Base-by-base conservation (phyloP, 2,329 filamentous ascomycete species). In the Trichoderma endophyticum region DNA sequence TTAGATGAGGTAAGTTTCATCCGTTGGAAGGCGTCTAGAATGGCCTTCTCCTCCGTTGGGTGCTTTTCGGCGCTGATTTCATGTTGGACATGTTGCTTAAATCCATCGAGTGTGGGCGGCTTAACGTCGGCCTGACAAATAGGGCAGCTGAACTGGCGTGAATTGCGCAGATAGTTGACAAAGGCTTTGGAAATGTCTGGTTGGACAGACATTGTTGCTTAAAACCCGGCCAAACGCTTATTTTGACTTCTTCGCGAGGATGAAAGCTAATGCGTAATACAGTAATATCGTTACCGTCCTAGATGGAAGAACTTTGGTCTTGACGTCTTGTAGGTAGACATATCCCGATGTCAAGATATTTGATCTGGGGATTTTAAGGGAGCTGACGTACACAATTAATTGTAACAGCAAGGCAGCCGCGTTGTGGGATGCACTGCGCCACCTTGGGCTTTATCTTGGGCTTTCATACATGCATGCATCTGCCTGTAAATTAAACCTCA, bases 41-140 rank as follows among this genome's bases (percentile, higher is more conserved):
- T 76, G 18, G 75, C 77, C 2, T 74, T 56, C 7, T 80, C 77
- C 3, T 73, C 75, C 5, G 72, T 71, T 18, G 73, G 57, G 28
- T 79, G 77, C 6, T 73, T 75, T 1, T 70, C 21, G 9, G 57
- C 24, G 21, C 77, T 71, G 1, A 21, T 21, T 21, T 21, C 21
- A 21, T 34, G 11, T 34, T 68, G 71, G 54, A 77, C 71, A 51
- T 81, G 80, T 2, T 71, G 66, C 24, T 73, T 75, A 71, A 80
- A 80, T 7, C 73, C 74, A 12, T 77, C 75, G 7, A 80, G 48
- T 21, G 21, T 21, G 21, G 21, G 21, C 21, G 21, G 21, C 21
- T 21, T 21, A 21, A 21, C 21, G 4, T 79, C 76, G 26, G 66
- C 57, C 3, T 74, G 71, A 24, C 80, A 81, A 2, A 75, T 36